Percentiles rank a stretch among this genome's conserved stretches.
Conservation (phyloP, 495 filamentous ascomycete species). For the Pyrenula aspistea region DNA sequence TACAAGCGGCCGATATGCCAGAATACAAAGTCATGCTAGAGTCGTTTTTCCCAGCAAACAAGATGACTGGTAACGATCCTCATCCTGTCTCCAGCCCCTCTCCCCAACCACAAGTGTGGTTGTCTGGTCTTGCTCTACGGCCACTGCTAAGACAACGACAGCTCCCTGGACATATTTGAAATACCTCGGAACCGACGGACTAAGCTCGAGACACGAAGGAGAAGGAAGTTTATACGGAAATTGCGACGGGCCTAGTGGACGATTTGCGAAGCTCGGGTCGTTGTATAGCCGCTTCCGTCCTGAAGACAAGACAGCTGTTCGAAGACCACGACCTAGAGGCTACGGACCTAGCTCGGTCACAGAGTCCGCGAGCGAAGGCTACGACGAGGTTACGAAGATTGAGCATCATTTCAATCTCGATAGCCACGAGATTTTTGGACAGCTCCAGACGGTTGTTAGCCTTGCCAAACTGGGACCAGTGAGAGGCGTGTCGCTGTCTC, state of each 20-base stretch:
- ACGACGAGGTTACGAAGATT: constrained; percentile 24
- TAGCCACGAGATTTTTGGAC: constrained; percentile 54
- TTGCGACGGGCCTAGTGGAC: constrained; percentile 11
- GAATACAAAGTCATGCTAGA: constrained; percentile 60
- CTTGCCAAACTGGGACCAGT: constrained; percentile 54
- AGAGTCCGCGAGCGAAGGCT: constrained; percentile 3
- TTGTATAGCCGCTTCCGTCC: constrained; percentile 53
- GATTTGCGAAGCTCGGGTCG: constrained; percentile 23
- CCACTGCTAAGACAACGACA: too few relatives aligned
- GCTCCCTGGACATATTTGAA: constrained; percentile 59
- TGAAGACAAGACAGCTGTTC: constrained; percentile 9
- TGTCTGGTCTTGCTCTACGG: too few relatives aligned
- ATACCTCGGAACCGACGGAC: constrained; percentile 47
- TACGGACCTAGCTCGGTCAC: not conserved
- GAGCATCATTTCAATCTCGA: constrained; percentile 54
- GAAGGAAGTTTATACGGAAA: constrained; percentile 27
- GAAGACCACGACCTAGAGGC: not conserved
- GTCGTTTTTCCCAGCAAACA: constrained; percentile 64
- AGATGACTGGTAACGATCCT: too few relatives aligned
- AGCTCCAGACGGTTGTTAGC: constrained; percentile 55
- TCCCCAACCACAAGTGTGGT: too few relatives aligned
- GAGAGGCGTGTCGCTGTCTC: constrained; percentile 43
- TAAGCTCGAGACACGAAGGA: constrained; percentile 25
- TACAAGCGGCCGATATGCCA: constrained; percentile 38
- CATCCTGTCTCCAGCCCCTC: too few relatives aligned